A percentile compares a stretch with the other conserved stretches of the same genome.
phyloP scores from a whole-genome alignment of 805 yeast species.

The Candida montana region DNA sequence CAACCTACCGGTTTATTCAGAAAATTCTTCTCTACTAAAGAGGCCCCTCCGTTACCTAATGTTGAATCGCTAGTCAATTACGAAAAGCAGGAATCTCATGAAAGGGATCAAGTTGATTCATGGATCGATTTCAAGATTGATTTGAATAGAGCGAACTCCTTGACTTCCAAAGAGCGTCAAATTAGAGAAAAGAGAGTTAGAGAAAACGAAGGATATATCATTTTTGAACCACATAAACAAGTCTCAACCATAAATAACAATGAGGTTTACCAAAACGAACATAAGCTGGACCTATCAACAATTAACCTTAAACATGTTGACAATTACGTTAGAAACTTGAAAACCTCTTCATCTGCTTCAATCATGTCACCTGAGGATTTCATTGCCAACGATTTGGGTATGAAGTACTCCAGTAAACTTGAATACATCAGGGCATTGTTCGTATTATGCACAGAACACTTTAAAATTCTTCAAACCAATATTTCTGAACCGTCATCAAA shows the following conservation, averaged over 20 bases:
- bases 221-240: conserved; percentile 56
- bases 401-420: conserved; percentile 45
- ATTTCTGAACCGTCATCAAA: conserved; percentile 17
- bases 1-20: conserved; percentile 25
- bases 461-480: conserved; percentile 33
- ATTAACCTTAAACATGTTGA: conserved; percentile 39
- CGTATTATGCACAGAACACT: conserved; percentile 56
- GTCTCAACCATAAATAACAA: conserved; percentile 42
- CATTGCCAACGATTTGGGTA: conserved; percentile 46
- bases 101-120: conserved; percentile 32
- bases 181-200: conserved; percentile 61
- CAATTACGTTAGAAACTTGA: conserved; percentile 31
- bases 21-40: conserved; percentile 27
- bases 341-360: conserved; percentile 25
- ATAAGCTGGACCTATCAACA: conserved; percentile 26
- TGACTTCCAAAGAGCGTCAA: conserved; percentile 63
- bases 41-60: conserved; percentile 24
- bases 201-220: conserved; percentile 52
- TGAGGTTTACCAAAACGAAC: conserved; percentile 33
- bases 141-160: conserved; percentile 65
- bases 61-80: conserved; percentile 18
- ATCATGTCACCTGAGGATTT: conserved; percentile 49
- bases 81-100: conserved; percentile 26
- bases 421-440: conserved; percentile 65
- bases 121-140: conserved; percentile 57